Base-by-base conservation (phyloP, 2,329 filamentous ascomycete genomes). In the Beauveria scarabaeidicola region DNA sequence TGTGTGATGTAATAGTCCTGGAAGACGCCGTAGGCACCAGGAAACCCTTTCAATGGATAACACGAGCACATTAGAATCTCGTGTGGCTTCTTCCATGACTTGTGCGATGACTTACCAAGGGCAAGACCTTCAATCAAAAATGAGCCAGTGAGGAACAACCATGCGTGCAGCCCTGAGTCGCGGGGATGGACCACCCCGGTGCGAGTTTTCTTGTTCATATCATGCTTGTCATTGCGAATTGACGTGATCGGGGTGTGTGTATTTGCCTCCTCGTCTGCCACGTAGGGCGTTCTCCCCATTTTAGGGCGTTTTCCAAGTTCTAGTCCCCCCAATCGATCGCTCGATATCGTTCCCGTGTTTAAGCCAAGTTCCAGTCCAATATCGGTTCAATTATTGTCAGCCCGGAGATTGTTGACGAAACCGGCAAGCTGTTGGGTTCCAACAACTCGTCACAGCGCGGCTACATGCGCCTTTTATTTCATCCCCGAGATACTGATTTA, bases 21-120 rank as follows among this genome's bases (percentile, higher is more conserved):
- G 66, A 89, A 88, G 38, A 89, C 78, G 50, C 85, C 86, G 66
- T 83, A 89, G 1, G 83, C 78, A 60, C 83, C 82, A 0, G 83
- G 80, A 61, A 88, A 86, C 2, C 84, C 84, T 86, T 59, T 52
- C 1, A 17, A 51, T 3, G 36, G 4, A 9, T 29, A 51, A 21
- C 3, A n/a, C 7, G n/a, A 9, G 8, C 51, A 40, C 3, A 17
- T 40, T 11, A 53, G 32, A 6, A 27, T 17, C 19, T 40, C n/a
- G 10, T 5, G 6, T 17, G 15, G 0, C 19, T 15, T 21, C 1
- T 41, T 25, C 11, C 8, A 15, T 0, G 1, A 13, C 11, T 23
- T 21, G 7, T 51, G 2, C 19, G 2, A 11, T 6, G 17, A 27
- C 59, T 40, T 32, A 64, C 63, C 63, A 7, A 64, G 52, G 10